These are phyloP conservation scores for Paradendryphiella salina DNA, from an alignment of 2,329 filamentous ascomycete genomes.

Conservation along the genomic window DNA sequence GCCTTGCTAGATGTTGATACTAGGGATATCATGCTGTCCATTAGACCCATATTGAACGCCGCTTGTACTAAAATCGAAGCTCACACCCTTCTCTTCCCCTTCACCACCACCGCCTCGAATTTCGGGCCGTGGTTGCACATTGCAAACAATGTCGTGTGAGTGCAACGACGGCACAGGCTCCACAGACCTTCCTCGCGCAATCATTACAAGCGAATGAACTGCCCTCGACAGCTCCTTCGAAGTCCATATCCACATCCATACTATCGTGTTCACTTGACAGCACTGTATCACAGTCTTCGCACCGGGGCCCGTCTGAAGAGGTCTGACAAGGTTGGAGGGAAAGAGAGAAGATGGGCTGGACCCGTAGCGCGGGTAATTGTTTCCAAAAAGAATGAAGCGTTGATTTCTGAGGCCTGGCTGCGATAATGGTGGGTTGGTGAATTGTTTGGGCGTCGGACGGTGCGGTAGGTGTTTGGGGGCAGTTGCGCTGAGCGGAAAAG, in stretches of 20 bases:
- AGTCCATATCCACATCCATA: constrained; percentile 48
- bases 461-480: constrained; percentile 37
- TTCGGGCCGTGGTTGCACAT: constrained; percentile 41
- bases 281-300: constrained; percentile 52
- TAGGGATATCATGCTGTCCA: background rate
- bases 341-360: constrained; percentile 25
- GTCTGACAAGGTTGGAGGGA: constrained; percentile 15
- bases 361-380: constrained; percentile 41
- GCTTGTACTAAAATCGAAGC: background rate
- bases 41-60: background rate
- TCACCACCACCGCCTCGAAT: constrained; percentile 22
- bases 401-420: constrained; percentile 46
- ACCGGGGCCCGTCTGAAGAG: constrained; percentile 30
- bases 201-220: constrained; percentile 44
- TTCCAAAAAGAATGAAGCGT: constrained; percentile 56
- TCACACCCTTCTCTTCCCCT: background rate
- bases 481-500: constrained; percentile 49
- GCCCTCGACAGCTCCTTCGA: constrained; percentile 22
- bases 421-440: constrained; percentile 9
- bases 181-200: constrained; percentile 50
- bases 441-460: constrained; percentile 25
- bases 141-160: constrained; percentile 47
- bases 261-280: constrained; percentile 36
- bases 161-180: constrained; percentile 48
- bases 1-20: too few species aligned